phyloP scores from a whole-genome alignment of 1,284 basidiomycete genomes.

The Meira miltonrushii region DNA sequence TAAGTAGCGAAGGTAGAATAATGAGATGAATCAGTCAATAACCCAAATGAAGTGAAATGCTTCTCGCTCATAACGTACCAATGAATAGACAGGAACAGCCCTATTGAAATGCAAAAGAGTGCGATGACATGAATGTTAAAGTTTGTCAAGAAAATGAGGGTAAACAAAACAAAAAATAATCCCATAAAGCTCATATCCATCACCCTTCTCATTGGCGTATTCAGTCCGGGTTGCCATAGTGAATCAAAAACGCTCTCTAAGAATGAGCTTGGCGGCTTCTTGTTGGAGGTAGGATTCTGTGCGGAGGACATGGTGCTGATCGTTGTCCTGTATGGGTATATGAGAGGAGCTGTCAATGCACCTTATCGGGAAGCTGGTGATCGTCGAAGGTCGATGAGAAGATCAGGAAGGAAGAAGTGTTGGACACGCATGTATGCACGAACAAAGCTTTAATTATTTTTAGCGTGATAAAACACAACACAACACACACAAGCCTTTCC shows the following conservation, averaged over 20 bases:
- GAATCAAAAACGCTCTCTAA: conserved; percentile 30
- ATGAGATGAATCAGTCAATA: neutral
- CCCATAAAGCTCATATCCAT: conserved; percentile 54
- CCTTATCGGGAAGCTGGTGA: too few species aligned
- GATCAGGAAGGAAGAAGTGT: too few species aligned
- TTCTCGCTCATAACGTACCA: conserved; percentile 41
- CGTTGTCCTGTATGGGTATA: too few species aligned
- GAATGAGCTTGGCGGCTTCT: conserved; percentile 8
- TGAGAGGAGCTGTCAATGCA: too few species aligned
- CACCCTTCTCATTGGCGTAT: conserved; percentile 33
- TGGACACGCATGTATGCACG: too few species aligned
- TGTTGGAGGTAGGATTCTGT: too few species aligned
- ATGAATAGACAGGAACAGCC: conserved; percentile 50
- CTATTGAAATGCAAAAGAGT: conserved; percentile 45
- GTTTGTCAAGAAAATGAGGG: conserved; percentile 43
- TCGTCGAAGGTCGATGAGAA: too few species aligned
- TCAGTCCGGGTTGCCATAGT: conserved; percentile 44
- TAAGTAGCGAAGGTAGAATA: neutral
- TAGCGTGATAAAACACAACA: too few species aligned
- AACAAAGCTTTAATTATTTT: too few species aligned
- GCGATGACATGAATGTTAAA: conserved; percentile 52
- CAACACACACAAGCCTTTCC: too few species aligned
- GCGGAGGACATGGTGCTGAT: too few species aligned
- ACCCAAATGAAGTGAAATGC: neutral
- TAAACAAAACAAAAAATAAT: conserved; percentile 48